These are phyloP conservation scores for Stenogyne calaminthoides DNA, from an alignment of 305 asterid species.

Conservation along the genomic window DNA sequence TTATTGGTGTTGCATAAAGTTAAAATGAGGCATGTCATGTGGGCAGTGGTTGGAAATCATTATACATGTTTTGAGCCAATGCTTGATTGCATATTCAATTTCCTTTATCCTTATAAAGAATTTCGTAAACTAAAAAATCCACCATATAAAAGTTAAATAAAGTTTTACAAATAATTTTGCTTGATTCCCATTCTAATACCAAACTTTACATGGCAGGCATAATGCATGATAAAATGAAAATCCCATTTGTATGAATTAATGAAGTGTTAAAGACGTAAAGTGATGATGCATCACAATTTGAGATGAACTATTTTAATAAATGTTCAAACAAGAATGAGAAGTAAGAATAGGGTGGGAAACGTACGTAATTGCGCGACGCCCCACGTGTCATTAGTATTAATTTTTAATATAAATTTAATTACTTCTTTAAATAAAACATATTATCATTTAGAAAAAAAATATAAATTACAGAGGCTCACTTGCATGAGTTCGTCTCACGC, in stretches of 20 bases:
- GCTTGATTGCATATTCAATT: neutral
- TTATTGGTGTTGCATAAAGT: constrained; percentile 46
- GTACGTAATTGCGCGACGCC: too few relatives aligned
- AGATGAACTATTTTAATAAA: too few relatives aligned
- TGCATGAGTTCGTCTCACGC: too few relatives aligned
- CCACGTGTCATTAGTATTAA: too few relatives aligned
- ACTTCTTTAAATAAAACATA: too few relatives aligned
- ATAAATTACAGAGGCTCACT: too few relatives aligned
- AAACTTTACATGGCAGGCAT: neutral
- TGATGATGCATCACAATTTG: neutral
- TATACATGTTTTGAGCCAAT: constrained; percentile 5
- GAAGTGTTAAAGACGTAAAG: neutral
- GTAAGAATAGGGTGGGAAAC: too few relatives aligned
- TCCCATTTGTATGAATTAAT: too few relatives aligned
- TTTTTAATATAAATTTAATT: too few relatives aligned
- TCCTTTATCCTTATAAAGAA: neutral
- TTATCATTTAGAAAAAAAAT: too few relatives aligned
- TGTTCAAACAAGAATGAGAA: too few relatives aligned
- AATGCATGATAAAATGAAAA: neutral
- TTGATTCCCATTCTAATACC: constrained; percentile 46
- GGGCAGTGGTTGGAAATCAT: constrained; percentile 49
- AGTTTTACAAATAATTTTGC: constrained; percentile 29
- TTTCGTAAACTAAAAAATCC: neutral
- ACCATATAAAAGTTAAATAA: neutral
- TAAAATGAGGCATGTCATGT: constrained; percentile 51